Evolutionary conservation across 139 green algal species (phyloP).

Genomic region (Chlamydomonas applanata): DNA sequence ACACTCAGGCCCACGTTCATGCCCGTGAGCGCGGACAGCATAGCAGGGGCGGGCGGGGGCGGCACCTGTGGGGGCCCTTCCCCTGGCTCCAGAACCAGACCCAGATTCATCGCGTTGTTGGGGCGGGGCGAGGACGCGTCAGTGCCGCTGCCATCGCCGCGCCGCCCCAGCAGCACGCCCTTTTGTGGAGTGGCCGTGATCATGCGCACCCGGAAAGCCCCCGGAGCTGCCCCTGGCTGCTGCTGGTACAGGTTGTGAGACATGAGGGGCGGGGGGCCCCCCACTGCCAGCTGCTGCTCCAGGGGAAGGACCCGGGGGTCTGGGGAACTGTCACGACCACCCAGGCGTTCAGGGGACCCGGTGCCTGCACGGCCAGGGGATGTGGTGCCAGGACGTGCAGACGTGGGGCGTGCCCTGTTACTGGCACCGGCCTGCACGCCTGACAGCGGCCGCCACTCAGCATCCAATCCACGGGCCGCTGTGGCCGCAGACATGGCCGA

Average conservation of each 20-base stretch:
- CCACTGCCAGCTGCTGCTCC: background rate
- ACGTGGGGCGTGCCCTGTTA: background rate
- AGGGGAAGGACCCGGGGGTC: background rate
- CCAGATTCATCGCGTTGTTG: background rate
- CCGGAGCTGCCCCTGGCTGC: background rate
- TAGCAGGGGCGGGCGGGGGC: no score
- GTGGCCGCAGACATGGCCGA: background rate
- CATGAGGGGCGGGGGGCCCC: background rate
- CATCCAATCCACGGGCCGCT: background rate
- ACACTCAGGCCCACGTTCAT: no score
- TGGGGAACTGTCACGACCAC: background rate
- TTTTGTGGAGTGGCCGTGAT: constrained; percentile 5
- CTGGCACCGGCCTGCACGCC: background rate
- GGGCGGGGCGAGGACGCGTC: background rate
- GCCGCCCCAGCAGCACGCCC: background rate
- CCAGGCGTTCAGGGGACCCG: background rate
- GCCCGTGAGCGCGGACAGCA: no score
- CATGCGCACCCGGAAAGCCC: background rate
- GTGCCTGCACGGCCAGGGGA: background rate
- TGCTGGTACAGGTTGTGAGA: constrained; percentile 2
- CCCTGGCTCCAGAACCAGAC: background rate
- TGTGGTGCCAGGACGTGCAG: background rate
- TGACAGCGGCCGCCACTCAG: background rate
- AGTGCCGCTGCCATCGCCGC: no score
- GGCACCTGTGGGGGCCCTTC: background rate